Evolutionary conservation across 805 yeast species (phyloP), one percentile per base, ranked within the genome.

Genomic region (Nakazawaea molendinolei): DNA sequence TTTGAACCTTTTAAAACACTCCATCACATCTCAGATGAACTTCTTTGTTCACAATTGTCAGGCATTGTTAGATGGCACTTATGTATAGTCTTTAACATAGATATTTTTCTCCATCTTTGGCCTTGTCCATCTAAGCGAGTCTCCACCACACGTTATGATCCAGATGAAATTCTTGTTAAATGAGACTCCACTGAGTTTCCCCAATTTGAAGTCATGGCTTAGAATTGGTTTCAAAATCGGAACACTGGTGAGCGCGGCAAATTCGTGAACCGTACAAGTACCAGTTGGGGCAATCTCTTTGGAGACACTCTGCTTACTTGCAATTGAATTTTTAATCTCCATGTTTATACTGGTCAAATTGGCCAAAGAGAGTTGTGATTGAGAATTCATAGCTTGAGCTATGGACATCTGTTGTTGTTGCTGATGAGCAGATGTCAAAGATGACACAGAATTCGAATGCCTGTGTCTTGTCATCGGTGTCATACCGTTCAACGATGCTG

Each of bases 41-140:
- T 46, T 49, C 28, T 50, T 58, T 25, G 47, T 57, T 6, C 48
- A 49, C 20, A 53, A 60, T 33, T 24, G 23, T 9, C 12, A 25
- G 10, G 5, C n/a, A 12, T 16, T 38, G 27, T 13, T 38, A 6
- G n/a, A 13, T 22, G 31, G 14, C 7, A 28, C 17, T 12, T 34
- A 28, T 22, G 17, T 18, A 29, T 25, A 12, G 13, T n/a, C 13
- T 4, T 25, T 17, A 22, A 32, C 21, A 18, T 33, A 15, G 23
- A 26, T 17, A 17, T 26, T 13, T 17, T n/a, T 16, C 18, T 27
- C 20, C 20, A 16, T 27, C 9, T 28, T 15, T 27, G 41, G 17
- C 57, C 62, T 41, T 25, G 22, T 40, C 79, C 74, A 63, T 39
- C 65, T 49, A 3, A 61, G 41, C 9, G 58, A 39, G 41, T 63